These are phyloP conservation scores for Termitomyces sp. DNA, from an alignment of 768 basidiomycete species.

Conservation along the genomic window DNA sequence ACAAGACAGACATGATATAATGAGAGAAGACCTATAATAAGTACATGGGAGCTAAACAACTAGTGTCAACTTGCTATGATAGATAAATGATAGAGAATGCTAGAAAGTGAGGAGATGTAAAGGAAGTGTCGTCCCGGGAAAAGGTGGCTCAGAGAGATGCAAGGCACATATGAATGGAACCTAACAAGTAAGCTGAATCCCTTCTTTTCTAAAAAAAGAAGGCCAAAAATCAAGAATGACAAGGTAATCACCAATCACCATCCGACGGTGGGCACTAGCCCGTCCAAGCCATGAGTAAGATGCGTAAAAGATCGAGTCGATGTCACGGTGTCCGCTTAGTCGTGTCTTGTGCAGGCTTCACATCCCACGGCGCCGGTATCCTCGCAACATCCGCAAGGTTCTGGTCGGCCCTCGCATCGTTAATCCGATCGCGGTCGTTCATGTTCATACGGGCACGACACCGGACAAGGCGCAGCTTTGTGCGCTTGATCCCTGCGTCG, in stretches of 20 bases:
- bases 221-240: no score
- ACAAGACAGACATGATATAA: not conserved
- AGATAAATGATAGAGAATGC: not conserved
- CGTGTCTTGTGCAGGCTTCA: conserved; percentile 29
- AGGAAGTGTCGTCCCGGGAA: no score
- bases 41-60: not conserved
- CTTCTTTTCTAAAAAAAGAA: not conserved
- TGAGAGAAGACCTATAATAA: not conserved
- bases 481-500: conserved; percentile 73
- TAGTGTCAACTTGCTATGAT: not conserved
- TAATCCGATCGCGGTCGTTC: conserved; percentile 67
- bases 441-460: conserved; percentile 76
- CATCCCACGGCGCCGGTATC: conserved; percentile 71
- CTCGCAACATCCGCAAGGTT: conserved; percentile 74
- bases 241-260: no score
- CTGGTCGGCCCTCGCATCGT: conserved; percentile 74
- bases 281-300: not conserved
- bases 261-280: not conserved
- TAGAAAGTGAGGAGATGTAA: not conserved
- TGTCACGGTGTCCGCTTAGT: conserved; percentile 10
- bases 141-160: not conserved
- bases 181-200: not conserved
- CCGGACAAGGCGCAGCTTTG: conserved; percentile 77
- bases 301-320: not conserved
- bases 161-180: not conserved